phyloP scores from a whole-genome alignment of 805 yeast genomes.

The Starmerella riodocensis region DNA sequence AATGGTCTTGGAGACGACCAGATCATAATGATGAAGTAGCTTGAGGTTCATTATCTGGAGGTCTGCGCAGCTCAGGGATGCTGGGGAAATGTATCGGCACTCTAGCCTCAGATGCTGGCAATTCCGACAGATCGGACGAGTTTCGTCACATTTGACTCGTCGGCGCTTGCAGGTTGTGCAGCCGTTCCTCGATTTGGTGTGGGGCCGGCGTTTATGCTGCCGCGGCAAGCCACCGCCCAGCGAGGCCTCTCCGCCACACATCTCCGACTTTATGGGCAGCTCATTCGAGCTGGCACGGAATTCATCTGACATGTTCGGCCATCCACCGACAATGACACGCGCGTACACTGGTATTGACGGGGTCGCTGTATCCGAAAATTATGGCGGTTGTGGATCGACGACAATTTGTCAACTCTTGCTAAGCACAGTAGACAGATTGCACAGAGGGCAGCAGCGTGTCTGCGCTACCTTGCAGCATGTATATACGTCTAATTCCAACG shows the following conservation, averaged over 20 bases:
- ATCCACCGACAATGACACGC: too few relatives aligned
- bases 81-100: constrained; percentile 44
- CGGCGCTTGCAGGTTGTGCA: constrained; percentile 81
- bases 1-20: constrained; percentile 72
- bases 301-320: constrained; percentile 6
- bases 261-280: constrained; percentile 2
- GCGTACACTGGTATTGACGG: too few relatives aligned
- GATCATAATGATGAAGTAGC: constrained; percentile 76
- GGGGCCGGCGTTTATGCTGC: constrained; percentile 61
- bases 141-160: constrained; percentile 87
- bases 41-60: constrained; percentile 64
- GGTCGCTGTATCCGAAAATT: too few relatives aligned
- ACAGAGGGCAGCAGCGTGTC: too few relatives aligned
- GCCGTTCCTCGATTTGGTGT: constrained; percentile 77
- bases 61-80: constrained; percentile 25
- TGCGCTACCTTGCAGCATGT: too few relatives aligned
- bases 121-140: constrained; percentile 63
- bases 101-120: constrained; percentile 67
- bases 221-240: background rate
- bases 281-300: background rate
- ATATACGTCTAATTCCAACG: too few relatives aligned
- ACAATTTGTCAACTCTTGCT: too few relatives aligned
- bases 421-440: too few relatives aligned
- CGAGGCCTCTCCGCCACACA: background rate
- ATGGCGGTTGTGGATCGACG: too few relatives aligned